Base-by-base conservation (phyloP, 768 basidiomycete species). In the Calvatia gigantea region DNA sequence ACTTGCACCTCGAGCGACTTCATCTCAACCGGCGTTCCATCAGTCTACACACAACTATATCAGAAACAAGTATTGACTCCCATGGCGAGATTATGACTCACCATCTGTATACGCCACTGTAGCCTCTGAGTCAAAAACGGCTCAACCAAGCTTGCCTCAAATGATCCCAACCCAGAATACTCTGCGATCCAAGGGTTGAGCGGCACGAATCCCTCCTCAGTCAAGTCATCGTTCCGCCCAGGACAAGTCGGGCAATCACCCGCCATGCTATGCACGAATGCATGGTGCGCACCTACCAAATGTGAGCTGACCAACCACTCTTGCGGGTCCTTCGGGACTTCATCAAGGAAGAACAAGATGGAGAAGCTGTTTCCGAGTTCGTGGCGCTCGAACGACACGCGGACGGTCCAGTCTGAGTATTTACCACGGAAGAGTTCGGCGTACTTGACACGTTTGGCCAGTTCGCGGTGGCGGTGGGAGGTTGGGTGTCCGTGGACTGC, bases 301-400 rank as follows among this genome's bases (percentile, higher is more conserved):
- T 67, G 63, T 3, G 66, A 57, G 56, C 66, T 64, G 6, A 60
- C 54, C 41, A 61, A 65, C 78, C 78, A 80, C 14, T 73, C 58
- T 8, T 57, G 55, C 6, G 70, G 64, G 48, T 79, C 69, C 19
- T 63, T 66, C 12, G 74, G 74, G 14, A 73, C 72, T 3, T 56
- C 57, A 1, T 77, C 80, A 5, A 83, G 64, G 75, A 82, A 82
- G 48, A 83, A 57, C 17, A 75, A 62, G 25, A 82, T 67, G n/a
- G 67, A 64, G 61, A 77, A 81, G 64, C 75, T 75, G 4, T 65
- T 51, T 2, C 72, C 73, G 31, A 79, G 59, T 56, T 74, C 78
- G 61, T 69, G 74, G 58, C 78, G 75, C 64, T 75, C 71, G 62
- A 71, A 64, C 19, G 65, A 64, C 41, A 80, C 67, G 33, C 75